phyloP scores from a whole-genome alignment of 2,329 filamentous ascomycete species.

The Pseudovirgaria hyperparasitica region DNA sequence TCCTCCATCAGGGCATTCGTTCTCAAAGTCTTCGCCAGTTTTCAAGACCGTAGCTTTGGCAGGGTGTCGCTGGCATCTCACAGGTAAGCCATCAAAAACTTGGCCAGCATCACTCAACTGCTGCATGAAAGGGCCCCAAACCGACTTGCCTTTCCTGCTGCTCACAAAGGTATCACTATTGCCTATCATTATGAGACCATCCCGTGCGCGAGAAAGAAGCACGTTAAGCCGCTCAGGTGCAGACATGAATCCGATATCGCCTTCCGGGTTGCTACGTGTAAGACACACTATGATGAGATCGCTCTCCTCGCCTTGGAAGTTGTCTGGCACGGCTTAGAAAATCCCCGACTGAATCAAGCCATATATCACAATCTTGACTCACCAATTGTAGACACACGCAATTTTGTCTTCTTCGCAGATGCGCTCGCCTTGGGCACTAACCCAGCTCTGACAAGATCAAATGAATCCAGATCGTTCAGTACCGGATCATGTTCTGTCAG shows the following conservation, averaged over 20 bases:
- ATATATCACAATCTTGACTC: slow-evolving; percentile 13
- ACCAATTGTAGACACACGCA: slow-evolving; percentile 60
- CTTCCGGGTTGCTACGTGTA: slow-evolving; percentile 49
- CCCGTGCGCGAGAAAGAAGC: slow-evolving; percentile 51
- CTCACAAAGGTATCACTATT: slow-evolving; percentile 54
- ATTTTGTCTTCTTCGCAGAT: slow-evolving; percentile 36
- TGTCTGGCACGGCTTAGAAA: slow-evolving; percentile 37
- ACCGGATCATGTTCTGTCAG: slow-evolving; percentile 47
- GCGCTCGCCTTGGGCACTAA: slow-evolving; percentile 42
- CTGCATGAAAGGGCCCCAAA: slow-evolving; percentile 48
- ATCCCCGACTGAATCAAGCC: neutral
- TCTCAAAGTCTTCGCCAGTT: slow-evolving; percentile 45
- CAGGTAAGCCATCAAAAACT: slow-evolving; percentile 29
- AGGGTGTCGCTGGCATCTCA: slow-evolving; percentile 21
- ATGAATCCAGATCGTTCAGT: slow-evolving; percentile 55
- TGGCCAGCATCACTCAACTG: slow-evolving; percentile 36
- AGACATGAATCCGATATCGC: slow-evolving; percentile 60
- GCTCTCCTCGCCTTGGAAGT: slow-evolving; percentile 67
- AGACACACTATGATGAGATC: slow-evolving; percentile 58
- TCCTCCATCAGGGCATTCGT: slow-evolving; percentile 55
- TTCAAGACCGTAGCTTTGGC: slow-evolving; percentile 32
- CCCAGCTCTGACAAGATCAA: slow-evolving; percentile 50
- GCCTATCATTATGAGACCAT: slow-evolving; percentile 56
- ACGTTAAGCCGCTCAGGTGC: slow-evolving; percentile 58
- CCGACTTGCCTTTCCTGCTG: slow-evolving; percentile 41